Conservation (phyloP, 306 rosid genomes). For the Arachis stenosperma region DNA sequence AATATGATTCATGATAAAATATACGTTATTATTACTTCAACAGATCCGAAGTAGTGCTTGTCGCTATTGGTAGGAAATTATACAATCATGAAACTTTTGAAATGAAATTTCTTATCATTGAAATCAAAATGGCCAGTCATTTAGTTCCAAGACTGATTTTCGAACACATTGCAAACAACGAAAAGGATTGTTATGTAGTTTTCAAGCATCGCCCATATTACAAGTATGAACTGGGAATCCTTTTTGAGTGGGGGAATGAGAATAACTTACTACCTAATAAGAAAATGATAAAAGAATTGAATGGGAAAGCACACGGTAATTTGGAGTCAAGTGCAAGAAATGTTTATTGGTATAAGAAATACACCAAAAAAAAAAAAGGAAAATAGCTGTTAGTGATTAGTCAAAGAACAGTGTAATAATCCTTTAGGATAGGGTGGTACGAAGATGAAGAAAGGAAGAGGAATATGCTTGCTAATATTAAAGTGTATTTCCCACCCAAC, state of each 20-base stretch:
- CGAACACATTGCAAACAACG: constrained; percentile 30
- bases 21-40: too few relatives aligned
- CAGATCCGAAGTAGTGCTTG: constrained; percentile 8
- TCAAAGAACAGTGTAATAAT: too few relatives aligned
- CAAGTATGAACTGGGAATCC: constrained; percentile 37
- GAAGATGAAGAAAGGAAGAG: too few relatives aligned
- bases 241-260: constrained; percentile 42
- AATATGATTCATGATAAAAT: too few relatives aligned
- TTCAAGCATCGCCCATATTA: constrained; percentile 44
- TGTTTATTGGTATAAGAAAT: constrained; percentile 1
- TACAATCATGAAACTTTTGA: constrained; percentile 45
- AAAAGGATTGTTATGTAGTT: constrained; percentile 44
- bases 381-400: too few relatives aligned
- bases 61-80: constrained; percentile 41
- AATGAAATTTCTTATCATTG: constrained; percentile 40
- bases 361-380: too few relatives aligned
- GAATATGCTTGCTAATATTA: too few relatives aligned
- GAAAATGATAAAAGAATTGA: constrained; percentile 33
- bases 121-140: constrained; percentile 17
- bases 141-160: constrained; percentile 37
- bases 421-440: too few relatives aligned
- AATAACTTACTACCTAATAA: constrained; percentile 44
- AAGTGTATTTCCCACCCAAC: too few relatives aligned
- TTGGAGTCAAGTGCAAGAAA: constrained; percentile 54
- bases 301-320: constrained; percentile 1